These are phyloP conservation scores for Rhodotorula babjevae DNA, from an alignment of 768 basidiomycete species.

Conservation along the genomic window DNA sequence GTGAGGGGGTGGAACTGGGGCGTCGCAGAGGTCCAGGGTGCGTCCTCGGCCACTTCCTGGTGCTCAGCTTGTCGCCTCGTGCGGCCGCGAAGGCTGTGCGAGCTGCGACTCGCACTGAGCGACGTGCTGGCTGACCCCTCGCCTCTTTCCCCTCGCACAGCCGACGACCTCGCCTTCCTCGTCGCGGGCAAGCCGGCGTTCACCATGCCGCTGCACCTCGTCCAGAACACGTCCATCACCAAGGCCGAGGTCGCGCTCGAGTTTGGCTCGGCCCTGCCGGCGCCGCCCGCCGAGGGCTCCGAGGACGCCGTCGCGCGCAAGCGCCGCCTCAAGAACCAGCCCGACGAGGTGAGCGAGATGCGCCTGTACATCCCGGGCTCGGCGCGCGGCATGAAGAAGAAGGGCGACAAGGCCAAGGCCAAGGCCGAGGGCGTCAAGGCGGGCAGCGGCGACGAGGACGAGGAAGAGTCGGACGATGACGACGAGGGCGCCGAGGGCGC, in stretches of 20 bases:
- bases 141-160: constrained; percentile 49
- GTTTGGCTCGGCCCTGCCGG: constrained; percentile 52
- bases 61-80: too few species aligned
- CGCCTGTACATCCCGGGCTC: constrained; percentile 91
- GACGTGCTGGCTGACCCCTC: not conserved
- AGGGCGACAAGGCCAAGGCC: constrained; percentile 48
- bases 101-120: not conserved
- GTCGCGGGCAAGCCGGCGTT: constrained; percentile 83
- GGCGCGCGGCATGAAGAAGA: constrained; percentile 62
- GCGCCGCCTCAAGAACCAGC: constrained; percentile 27
- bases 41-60: not conserved
- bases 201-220: constrained; percentile 75
- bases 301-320: constrained; percentile 36
- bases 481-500: constrained; percentile 37
- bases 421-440: constrained; percentile 39
- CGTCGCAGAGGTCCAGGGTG: constrained; percentile 85
- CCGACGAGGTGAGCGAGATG: constrained; percentile 60
- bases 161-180: constrained; percentile 83
- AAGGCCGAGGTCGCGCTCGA: constrained; percentile 99
- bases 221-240: constrained; percentile 96
- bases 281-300: constrained; percentile 9
- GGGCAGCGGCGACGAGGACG: constrained; percentile 56
- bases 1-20: constrained; percentile 99
- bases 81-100: too few species aligned
- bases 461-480: constrained; percentile 44